These are phyloP conservation scores for Lodderomyces elongisporus DNA, from an alignment of 1,139 yeast genomes.

Conservation along the genomic window DNA sequence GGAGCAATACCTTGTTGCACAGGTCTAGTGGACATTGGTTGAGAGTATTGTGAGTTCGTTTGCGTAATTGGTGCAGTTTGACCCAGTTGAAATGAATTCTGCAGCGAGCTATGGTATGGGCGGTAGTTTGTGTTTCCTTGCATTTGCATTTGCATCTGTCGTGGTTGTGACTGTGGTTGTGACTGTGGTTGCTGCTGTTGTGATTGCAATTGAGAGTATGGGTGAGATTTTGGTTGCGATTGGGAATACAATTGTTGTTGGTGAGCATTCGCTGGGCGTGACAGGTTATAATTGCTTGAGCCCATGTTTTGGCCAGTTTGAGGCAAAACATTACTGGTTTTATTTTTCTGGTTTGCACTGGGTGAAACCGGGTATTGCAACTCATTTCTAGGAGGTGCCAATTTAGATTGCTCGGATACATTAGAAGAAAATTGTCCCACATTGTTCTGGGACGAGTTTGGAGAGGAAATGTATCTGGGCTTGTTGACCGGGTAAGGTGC, in stretches of 20 bases:
- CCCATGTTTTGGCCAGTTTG: no score
- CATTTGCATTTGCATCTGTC: no score
- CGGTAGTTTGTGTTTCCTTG: no score
- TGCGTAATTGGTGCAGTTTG: no score
- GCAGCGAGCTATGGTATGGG: no score
- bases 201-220: constrained; percentile 6
- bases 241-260: constrained; percentile 2
- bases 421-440: constrained; percentile 14
- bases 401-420: constrained; percentile 3
- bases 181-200: constrained; percentile 8
- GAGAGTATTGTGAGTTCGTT: no score
- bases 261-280: constrained; percentile 5
- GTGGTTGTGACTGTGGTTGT: constrained; percentile 4
- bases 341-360: no score
- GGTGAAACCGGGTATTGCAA: constrained; percentile 14
- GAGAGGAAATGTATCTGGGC: constrained; percentile 34
- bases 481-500: constrained; percentile 13
- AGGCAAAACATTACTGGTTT: no score
- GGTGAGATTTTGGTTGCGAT: constrained; percentile 8
- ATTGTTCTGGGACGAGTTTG: constrained; percentile 32
- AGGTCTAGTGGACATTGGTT: no score
- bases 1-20: no score
- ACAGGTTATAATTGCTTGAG: no score
- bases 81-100: no score
- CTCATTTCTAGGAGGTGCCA: constrained; percentile 9